These are phyloP conservation scores for Aspergillus tamarii DNA, from an alignment of 2,329 filamentous ascomycete genomes.

Conservation along the genomic window DNA sequence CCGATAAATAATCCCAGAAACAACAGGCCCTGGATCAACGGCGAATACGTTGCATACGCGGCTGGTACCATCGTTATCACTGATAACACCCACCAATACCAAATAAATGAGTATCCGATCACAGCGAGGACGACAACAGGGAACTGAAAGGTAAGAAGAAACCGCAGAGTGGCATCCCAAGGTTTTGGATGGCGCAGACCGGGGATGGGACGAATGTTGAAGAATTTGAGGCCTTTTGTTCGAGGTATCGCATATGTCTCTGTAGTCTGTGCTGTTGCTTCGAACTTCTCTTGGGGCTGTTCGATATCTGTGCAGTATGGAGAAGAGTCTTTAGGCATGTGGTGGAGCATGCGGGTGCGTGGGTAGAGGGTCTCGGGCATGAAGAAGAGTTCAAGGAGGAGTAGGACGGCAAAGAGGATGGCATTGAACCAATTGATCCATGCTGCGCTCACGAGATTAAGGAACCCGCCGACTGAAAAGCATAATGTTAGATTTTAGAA, in stretches of 20 bases:
- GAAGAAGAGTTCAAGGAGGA: slow-evolving; percentile 53
- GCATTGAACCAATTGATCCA: slow-evolving; percentile 62
- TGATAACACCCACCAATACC: slow-evolving; percentile 62
- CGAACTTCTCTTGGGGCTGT: slow-evolving; percentile 16
- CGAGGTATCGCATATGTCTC: slow-evolving; percentile 30
- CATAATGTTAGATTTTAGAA: neutral
- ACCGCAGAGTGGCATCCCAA: slow-evolving; percentile 51
- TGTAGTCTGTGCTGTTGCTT: neutral
- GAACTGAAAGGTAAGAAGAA: slow-evolving; percentile 53
- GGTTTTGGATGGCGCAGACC: slow-evolving; percentile 56
- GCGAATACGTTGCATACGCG: slow-evolving; percentile 54
- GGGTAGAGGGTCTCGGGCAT: slow-evolving; percentile 63
- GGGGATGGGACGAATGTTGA: slow-evolving; percentile 53
- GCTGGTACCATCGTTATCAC: slow-evolving; percentile 58
- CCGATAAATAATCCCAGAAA: slow-evolving; percentile 60
- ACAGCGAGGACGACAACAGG: slow-evolving; percentile 51
- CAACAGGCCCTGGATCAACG: slow-evolving; percentile 57
- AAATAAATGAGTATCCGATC: slow-evolving; percentile 55
- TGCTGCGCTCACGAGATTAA: slow-evolving; percentile 50
- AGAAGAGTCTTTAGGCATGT: slow-evolving; percentile 29
- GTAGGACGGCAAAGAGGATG: slow-evolving; percentile 55
- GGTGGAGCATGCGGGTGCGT: slow-evolving; percentile 52
- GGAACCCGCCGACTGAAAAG: slow-evolving; percentile 53
- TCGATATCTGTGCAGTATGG: slow-evolving; percentile 28
- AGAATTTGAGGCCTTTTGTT: slow-evolving; percentile 49